Evolutionary conservation across 2,329 filamentous ascomycete genomes (phyloP), one percentile per base, ranked within the genome.

Genomic region (Colletotrichum lentis): DNA sequence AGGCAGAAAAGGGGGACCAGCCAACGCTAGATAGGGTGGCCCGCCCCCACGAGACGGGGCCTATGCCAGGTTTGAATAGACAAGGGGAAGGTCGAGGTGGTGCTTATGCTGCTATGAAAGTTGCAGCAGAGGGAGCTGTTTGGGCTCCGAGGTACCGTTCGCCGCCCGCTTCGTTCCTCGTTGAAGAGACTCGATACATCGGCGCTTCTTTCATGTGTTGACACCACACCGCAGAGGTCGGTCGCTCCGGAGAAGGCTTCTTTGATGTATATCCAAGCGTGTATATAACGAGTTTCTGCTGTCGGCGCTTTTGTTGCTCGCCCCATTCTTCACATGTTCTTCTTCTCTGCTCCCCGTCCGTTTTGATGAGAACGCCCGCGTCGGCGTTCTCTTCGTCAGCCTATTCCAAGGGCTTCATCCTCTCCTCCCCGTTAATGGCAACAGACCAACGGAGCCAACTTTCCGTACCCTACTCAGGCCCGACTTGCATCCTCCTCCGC

Each of bases 401-500:
- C 31, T 12, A 53, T 53, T 35, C 18, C 27, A 11, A 14, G 18
- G 50, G 27, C 6, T n/a, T 20, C 18, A n/a, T 3, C 3, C 31
- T n/a, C 50, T 16, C 6, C 27, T 53, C 24, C 8, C 14, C 50
- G 2, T 7, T 10, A 35, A 35, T 6, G 18, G 11, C 12, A 6
- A 37, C 27, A 53, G 5, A 20, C 31, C 27, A 37, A 11, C 18
- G 18, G 27, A 8, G 52, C 20, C n/a, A 18, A 22, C 41, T 22
- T 44, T 5, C 7, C 24, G 43, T 18, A 3, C 24, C 24, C 37
- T 68, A 46, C 8, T 5, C 27, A 24, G 31, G 24, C 55, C 10
- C 22, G 65, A 14, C 24, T 31, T 16, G 62, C 46, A 16, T 39
- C 54, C 8, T 53, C 56, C 41, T 70, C 70, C 22, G 71, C 72